A percentile compares a stretch with the other conserved stretches of the same genome.
Evolutionary conservation across 2,329 filamentous ascomycete genomes (phyloP).

Genomic region (Coleophoma cylindrospora): DNA sequence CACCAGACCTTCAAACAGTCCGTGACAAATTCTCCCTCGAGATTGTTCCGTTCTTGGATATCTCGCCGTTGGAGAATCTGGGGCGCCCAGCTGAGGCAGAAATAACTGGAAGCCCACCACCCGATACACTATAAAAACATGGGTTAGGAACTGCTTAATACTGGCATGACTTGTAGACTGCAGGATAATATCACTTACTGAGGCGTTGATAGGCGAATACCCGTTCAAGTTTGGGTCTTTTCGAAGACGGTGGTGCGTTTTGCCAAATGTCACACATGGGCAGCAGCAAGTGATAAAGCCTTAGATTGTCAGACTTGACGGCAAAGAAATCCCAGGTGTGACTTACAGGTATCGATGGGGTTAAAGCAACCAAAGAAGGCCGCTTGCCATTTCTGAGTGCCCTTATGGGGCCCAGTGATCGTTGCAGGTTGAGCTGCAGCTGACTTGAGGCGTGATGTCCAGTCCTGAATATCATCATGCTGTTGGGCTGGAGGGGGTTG

Average conservation of each 20-base stretch:
- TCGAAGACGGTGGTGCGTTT: conserved; percentile 27
- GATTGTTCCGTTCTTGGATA: conserved; percentile 19
- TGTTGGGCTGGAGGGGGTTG: neutral
- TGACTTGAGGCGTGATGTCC: conserved; percentile 5
- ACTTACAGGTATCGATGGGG: conserved; percentile 17
- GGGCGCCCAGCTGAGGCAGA: conserved; percentile 15
- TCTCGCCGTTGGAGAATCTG: conserved; percentile 19
- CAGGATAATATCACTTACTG: conserved; percentile 10
- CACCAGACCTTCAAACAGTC: conserved; percentile 20
- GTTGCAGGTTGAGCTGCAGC: conserved; percentile 3
- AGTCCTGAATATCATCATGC: neutral
- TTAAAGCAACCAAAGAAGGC: conserved; percentile 18
- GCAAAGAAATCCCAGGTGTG: neutral
- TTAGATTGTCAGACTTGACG: conserved; percentile 2
- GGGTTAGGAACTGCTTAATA: neutral
- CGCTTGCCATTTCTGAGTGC: conserved; percentile 8
- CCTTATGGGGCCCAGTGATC: conserved; percentile 3
- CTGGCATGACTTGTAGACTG: no score
- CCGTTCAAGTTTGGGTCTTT: conserved; percentile 25
- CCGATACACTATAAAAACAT: conserved; percentile 15
- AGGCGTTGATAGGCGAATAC: conserved; percentile 27
- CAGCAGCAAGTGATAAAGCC: conserved; percentile 26
- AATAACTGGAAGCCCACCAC: conserved; percentile 14
- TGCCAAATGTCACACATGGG: conserved; percentile 31
- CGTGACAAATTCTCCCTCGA: conserved; percentile 16